A percentile compares a stretch with the other conserved stretches of the same genome.
Evolutionary conservation across 345 rosid species (phyloP).

Genomic region (Salix koriyanagi): DNA sequence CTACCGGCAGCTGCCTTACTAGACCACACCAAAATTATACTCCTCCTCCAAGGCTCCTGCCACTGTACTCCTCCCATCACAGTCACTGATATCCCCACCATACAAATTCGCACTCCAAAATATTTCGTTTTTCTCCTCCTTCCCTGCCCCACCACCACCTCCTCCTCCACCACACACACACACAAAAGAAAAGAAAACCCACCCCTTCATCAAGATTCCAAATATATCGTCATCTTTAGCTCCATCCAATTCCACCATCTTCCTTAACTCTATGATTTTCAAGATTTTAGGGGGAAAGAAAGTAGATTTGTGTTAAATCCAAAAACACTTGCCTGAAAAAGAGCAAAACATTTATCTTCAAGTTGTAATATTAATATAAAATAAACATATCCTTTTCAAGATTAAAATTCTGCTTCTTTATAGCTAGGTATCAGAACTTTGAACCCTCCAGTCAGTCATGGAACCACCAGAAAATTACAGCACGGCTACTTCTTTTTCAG

Average conservation of each 20-base stretch:
- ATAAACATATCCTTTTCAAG: not conserved
- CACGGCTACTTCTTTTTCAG: not conserved
- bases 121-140: not conserved
- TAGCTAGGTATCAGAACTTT: not conserved
- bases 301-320: not conserved
- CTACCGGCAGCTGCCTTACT: conserved; percentile 5
- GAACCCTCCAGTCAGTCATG: conserved; percentile 27
- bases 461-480: conserved; percentile 45
- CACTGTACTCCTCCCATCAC: too few species aligned
- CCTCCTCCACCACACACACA: not conserved
- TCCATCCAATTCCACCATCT: not conserved
- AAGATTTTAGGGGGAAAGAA: not conserved
- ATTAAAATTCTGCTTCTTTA: not conserved
- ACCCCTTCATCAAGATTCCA: conserved; percentile 8
- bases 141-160: not conserved
- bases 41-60: too few species aligned
- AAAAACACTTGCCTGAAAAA: not conserved
- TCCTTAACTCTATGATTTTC: not conserved
- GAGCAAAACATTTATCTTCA: not conserved
- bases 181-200: not conserved
- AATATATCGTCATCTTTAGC: not conserved
- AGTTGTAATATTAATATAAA: not conserved
- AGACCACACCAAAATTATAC: not conserved
- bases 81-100: too few species aligned
- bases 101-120: not conserved